Conservation (phyloP, 164 flowering plant species). For the Hamamelis virginiana region DNA sequence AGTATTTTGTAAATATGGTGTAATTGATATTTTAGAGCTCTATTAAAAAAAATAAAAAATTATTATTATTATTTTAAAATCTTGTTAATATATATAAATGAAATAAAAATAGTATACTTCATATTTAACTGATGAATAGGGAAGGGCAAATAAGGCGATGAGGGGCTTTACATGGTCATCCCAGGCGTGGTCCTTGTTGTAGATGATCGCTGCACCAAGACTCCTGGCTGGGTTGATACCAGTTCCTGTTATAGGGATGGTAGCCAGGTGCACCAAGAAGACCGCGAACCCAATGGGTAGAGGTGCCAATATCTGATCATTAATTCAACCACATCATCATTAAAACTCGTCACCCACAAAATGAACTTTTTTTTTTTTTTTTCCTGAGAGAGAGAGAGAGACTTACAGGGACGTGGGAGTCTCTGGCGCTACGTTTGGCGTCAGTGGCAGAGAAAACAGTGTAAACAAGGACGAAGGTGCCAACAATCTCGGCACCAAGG, state of each 20-base stretch:
- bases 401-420: constrained; percentile 90
- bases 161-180: constrained; percentile 58
- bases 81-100: not conserved
- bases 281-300: constrained; percentile 83
- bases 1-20: too few relatives aligned
- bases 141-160: not conserved
- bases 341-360: too few relatives aligned
- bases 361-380: too few relatives aligned
- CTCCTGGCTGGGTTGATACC: constrained; percentile 92
- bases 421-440: constrained; percentile 83
- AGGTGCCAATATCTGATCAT: constrained; percentile 73
- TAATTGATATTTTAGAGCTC: too few relatives aligned
- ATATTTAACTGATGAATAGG: too few relatives aligned
- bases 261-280: constrained; percentile 80
- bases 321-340: not conserved
- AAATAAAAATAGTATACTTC: too few relatives aligned
- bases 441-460: constrained; percentile 92
- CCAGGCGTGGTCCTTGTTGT: constrained; percentile 65
- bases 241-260: constrained; percentile 84
- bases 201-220: constrained; percentile 85
- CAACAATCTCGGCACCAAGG: constrained; percentile 84
- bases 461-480: constrained; percentile 90
- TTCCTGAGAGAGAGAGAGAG: not conserved
- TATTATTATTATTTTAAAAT: too few relatives aligned
- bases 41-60: too few relatives aligned